Base-by-base conservation (phyloP, 371 early-diverging fungal species). In the Saksenaea vasiformis region DNA sequence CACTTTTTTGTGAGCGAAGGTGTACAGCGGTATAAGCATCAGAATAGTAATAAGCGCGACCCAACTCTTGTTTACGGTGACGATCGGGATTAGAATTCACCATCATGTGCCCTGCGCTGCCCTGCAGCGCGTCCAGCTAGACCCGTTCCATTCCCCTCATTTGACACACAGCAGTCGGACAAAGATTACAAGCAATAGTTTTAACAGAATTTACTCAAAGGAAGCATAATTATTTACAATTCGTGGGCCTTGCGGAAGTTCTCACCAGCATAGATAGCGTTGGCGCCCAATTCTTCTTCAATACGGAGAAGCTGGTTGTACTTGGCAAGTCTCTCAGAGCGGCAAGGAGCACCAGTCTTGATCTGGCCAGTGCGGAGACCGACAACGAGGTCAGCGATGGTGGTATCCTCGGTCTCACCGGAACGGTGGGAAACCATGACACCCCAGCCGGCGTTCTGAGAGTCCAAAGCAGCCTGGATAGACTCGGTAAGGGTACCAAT, bases 361-460 rank as follows among this genome's bases (percentile, higher is more conserved):
- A 99, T 97, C 84, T 98, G 98, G 61, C 99, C 98, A 47, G 95
- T 91, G 67, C 93, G 93, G 58, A 99, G 88, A 74, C 98, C 99
- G 44, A 99, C 99, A 57, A 96, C 96, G 17, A 99, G 89, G 71
- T 98, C 98, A 58, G 98, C 96, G 80, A 99, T 98, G 84, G 97
- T 96, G 67, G 93, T 91, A 82, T 99, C 99, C 83, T 98, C 99
- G 67, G 99, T 99, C 85, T 99, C 99, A 65, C 98, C 99, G 44
- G 96, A 96, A 69, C 99, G 92, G 87, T 99, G 99, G 62, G 95
- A 95, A 62, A 97, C 98, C 99, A 99, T 99, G 70, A 97, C 94
- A 78, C 97, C 97, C 98, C 98, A 97, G 64, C 95, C 95, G 69
- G 91, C 92, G 56, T 62, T 56, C 77, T 89, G 86, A 64, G 91